These are phyloP conservation scores for Apium graveolens DNA, from an alignment of 129 eudicot genomes.

Conservation along the genomic window DNA sequence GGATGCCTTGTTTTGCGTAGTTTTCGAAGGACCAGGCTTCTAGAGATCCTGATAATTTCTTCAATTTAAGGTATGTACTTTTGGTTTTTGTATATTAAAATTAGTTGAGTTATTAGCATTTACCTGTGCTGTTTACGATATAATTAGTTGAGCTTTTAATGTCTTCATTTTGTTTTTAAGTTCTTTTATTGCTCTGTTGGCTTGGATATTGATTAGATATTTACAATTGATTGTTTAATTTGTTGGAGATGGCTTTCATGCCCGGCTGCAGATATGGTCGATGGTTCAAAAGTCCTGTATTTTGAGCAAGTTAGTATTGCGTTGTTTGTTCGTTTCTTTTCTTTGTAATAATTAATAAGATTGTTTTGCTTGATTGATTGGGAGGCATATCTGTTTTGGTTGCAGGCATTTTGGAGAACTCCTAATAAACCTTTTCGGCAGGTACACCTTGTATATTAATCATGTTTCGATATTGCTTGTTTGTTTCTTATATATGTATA, in stretches of 20 bases:
- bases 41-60: constrained; percentile 76
- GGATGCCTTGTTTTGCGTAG: constrained; percentile 21
- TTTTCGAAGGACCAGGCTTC: constrained; percentile 69
- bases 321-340: background rate
- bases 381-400: constrained; percentile 17
- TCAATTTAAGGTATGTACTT: constrained; percentile 59
- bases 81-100: background rate
- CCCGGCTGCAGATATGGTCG: constrained; percentile 94
- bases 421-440: constrained; percentile 95
- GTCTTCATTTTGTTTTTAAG: no score
- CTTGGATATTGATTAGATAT: no score
- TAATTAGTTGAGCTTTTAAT: no score
- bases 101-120: background rate
- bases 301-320: constrained; percentile 61
- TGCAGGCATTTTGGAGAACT: constrained; percentile 98
- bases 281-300: constrained; percentile 80
- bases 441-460: constrained; percentile 32
- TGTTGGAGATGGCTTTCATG: constrained; percentile 82
- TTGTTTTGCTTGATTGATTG: background rate
- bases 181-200: no score
- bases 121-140: no score
- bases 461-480: background rate
- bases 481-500: background rate
- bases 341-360: background rate
- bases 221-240: background rate